Conservation (phyloP, 352 stramenopile species). For the Thalassiosira ordinaria region DNA sequence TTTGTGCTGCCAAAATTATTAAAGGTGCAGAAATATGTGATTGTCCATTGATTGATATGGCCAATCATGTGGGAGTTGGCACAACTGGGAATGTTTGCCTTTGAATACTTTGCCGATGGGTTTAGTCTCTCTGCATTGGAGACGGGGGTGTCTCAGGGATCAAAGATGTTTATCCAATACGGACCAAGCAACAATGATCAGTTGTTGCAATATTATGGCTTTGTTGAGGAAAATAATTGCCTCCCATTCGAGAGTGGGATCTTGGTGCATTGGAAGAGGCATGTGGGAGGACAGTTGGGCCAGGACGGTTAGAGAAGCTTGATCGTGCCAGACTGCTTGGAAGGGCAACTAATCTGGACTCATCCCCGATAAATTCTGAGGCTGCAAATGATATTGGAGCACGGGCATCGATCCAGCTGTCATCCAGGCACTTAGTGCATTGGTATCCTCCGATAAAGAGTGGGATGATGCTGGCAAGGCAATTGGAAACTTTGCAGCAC, state of each 20-base stretch:
- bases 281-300: conserved; percentile 66
- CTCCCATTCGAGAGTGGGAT: conserved; percentile 79
- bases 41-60: conserved; percentile 85
- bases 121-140: conserved; percentile 70
- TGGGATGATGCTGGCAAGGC: conserved; percentile 74
- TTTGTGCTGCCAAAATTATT: conserved; percentile 84
- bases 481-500: conserved; percentile 78
- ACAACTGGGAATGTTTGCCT: conserved; percentile 73
- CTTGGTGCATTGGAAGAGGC: conserved; percentile 75
- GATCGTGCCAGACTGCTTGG: conserved; percentile 77
- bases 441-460: conserved; percentile 79
- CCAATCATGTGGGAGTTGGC: conserved; percentile 74
- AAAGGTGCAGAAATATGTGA: conserved; percentile 80
- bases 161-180: conserved; percentile 78
- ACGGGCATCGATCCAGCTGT: conserved; percentile 81
- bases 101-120: conserved; percentile 85
- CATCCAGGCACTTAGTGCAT: conserved; percentile 74
- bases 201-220: conserved; percentile 83
- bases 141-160: conserved; percentile 28
- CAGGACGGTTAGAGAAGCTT: conserved; percentile 77
- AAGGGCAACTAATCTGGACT: conserved; percentile 27
- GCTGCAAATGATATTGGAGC: conserved; percentile 66
- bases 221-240: conserved; percentile 82
- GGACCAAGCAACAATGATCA: conserved; percentile 83
- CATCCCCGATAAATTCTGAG: conserved; percentile 11